A percentile compares a stretch with the other conserved stretches of the same genome.
Evolutionary conservation across 805 yeast genomes (phyloP).

Genomic region (Debaryomyces castellii): DNA sequence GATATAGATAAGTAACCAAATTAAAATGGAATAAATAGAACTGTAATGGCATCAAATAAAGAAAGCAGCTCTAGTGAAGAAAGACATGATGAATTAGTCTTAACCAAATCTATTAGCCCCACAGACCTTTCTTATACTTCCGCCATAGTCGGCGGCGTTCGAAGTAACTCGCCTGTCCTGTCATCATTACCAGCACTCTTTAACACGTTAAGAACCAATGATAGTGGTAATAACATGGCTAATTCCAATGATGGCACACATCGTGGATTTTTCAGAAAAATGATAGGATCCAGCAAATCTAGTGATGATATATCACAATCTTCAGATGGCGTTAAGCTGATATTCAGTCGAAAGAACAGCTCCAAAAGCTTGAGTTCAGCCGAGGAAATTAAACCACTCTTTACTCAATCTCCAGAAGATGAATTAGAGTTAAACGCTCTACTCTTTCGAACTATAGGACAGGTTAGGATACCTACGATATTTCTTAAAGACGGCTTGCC

Average conservation of each 20-base stretch:
- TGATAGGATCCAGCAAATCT: conserved; percentile 10
- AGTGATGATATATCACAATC: conserved; percentile 9
- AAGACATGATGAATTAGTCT: neutral
- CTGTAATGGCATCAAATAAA: neutral
- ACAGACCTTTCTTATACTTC: conserved; percentile 7
- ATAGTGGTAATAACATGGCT: conserved; percentile 5
- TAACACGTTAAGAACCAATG: conserved; percentile 21
- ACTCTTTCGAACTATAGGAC: conserved; percentile 12
- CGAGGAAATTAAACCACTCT: neutral
- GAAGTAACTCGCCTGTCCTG: conserved; percentile 20
- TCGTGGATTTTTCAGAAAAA: conserved; percentile 10
- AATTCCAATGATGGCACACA: conserved; percentile 2
- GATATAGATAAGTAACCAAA: neutral
- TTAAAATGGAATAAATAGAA: neutral
- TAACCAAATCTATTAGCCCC: conserved; percentile 4
- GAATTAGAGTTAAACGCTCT: conserved; percentile 11
- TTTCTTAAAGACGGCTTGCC: conserved; percentile 59
- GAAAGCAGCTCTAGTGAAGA: conserved; percentile 1
- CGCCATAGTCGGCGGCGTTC: neutral
- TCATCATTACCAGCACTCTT: conserved; percentile 22
- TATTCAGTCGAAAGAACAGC: conserved; percentile 4
- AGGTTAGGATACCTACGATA: conserved; percentile 41
- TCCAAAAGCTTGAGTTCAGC: neutral
- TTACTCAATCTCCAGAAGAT: neutral
- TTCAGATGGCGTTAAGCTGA: conserved; percentile 1